Conservation (phyloP, 164 flowering plant species). For the Chloranthus sessilifolius region DNA sequence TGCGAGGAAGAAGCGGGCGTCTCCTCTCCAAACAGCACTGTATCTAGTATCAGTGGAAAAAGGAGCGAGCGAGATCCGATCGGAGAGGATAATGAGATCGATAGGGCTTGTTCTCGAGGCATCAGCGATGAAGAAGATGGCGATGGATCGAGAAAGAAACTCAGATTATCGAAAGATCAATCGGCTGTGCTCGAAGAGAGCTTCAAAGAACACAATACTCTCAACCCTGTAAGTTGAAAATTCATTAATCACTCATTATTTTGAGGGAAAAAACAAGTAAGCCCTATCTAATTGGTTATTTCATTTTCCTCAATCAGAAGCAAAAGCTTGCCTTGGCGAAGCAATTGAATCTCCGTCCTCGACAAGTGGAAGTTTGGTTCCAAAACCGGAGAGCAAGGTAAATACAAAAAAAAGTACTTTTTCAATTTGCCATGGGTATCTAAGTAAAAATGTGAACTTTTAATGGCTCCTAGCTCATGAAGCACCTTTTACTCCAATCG, state of each 20-base stretch:
- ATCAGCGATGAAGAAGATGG: conserved; percentile 82
- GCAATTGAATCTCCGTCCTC: conserved; percentile 57
- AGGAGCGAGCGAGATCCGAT: conserved; percentile 37
- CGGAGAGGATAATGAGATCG: conserved; percentile 37
- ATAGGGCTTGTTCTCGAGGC: conserved; percentile 51
- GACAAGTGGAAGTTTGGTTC: conserved; percentile 91
- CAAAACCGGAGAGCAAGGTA: conserved; percentile 89
- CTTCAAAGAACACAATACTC: conserved; percentile 81
- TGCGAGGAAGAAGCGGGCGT: conserved; percentile 12
- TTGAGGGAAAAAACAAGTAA: not conserved
- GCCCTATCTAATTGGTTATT: conserved; percentile 2
- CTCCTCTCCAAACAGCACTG: conserved; percentile 59
- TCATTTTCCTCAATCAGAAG: conserved; percentile 42
- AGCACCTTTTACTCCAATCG: too few relatives aligned
- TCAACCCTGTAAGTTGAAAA: conserved; percentile 70
- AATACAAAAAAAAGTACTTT: too few relatives aligned
- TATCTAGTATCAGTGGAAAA: conserved; percentile 60
- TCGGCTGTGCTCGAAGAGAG: conserved; percentile 76
- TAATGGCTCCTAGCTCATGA: too few relatives aligned
- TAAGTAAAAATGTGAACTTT: too few relatives aligned
- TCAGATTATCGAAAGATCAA: conserved; percentile 76
- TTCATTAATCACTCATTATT: conserved; percentile 16
- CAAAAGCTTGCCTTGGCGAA: conserved; percentile 79
- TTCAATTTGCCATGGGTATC: too few relatives aligned
- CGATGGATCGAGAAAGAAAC: conserved; percentile 68